A percentile compares a stretch with the other conserved stretches of the same genome.
Conservation (phyloP, 192 early-diverging fungal species). For the Coemansia sp. region DNA sequence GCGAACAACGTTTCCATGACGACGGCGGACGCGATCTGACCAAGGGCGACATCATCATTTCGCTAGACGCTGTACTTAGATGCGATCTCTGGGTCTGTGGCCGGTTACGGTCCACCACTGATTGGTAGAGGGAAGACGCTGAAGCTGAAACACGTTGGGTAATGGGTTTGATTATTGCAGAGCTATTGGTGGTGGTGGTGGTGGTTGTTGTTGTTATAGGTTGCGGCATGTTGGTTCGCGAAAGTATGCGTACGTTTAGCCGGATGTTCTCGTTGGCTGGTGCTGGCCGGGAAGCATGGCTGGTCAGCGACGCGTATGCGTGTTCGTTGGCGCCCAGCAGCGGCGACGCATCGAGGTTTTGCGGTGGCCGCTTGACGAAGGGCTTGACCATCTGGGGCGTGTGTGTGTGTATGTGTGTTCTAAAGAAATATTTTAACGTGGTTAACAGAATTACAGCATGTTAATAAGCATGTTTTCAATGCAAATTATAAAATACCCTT, state of each 20-base stretch:
- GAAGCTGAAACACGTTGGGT: not conserved
- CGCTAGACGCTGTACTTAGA: slow-evolving; percentile 4
- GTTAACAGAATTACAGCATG: no score
- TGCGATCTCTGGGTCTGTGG: slow-evolving; percentile 24
- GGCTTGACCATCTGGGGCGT: slow-evolving; percentile 22
- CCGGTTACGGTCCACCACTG: not conserved
- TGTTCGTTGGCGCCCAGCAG: slow-evolving; percentile 21
- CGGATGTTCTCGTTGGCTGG: slow-evolving; percentile 7
- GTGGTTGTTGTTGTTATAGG: not conserved
- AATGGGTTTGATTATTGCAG: no score
- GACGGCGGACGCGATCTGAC: slow-evolving; percentile 11
- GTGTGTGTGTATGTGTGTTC: no score
- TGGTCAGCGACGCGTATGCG: not conserved
- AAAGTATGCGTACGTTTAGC: slow-evolving; percentile 13
- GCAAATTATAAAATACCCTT: no score
- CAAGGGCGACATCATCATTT: slow-evolving; percentile 23
- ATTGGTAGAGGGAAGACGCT: not conserved
- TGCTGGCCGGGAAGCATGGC: not conserved
- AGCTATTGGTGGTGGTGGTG: no score
- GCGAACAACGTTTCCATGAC: not conserved
- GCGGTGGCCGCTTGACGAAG: slow-evolving; percentile 7
- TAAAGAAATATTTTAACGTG: no score
- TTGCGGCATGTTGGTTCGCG: not conserved
- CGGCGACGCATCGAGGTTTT: slow-evolving; percentile 23
- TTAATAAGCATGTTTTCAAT: no score